Evolutionary conservation across 1,284 basidiomycete species (phyloP).

Genomic region (Marasmius tenuissimus): DNA sequence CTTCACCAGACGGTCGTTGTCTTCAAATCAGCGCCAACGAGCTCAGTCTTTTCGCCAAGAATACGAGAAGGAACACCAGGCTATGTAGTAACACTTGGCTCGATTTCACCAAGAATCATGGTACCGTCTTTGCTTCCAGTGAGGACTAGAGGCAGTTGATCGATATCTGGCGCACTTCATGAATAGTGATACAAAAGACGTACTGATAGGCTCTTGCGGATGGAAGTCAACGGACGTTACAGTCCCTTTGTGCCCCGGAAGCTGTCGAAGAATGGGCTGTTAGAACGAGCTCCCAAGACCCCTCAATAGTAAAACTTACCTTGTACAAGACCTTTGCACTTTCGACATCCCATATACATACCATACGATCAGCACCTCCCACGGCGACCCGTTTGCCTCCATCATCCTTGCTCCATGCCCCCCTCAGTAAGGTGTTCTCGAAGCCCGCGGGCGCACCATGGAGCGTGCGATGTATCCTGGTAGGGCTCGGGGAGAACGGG

Average conservation of each 20-base stretch:
- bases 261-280: conserved; percentile 36
- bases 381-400: conserved; percentile 72
- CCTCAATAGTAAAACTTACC: conserved; percentile 32
- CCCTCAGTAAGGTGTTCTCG: conserved; percentile 79
- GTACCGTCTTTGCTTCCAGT: conserved; percentile 88
- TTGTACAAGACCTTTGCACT: conserved; percentile 85
- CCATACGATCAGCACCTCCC: conserved; percentile 80
- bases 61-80: neutral
- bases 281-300: neutral
- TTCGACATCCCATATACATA: conserved; percentile 94
- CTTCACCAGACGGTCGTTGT: too few relatives aligned
- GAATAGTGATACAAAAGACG: conserved; percentile 23
- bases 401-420: conserved; percentile 82
- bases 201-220: conserved; percentile 89
- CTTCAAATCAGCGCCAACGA: too few relatives aligned
- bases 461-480: conserved; percentile 78
- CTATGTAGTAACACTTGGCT: conserved; percentile 44
- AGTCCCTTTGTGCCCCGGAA: conserved; percentile 93
- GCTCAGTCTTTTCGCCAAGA: too few relatives aligned
- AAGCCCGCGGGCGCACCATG: conserved; percentile 89
- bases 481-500: conserved; percentile 84
- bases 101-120: conserved; percentile 88
- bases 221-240: conserved; percentile 91
- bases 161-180: conserved; percentile 8
- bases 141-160: conserved; percentile 50